Base-by-base conservation (phyloP, 1,139 yeast species). In the Arxiozyma slooffiae region DNA sequence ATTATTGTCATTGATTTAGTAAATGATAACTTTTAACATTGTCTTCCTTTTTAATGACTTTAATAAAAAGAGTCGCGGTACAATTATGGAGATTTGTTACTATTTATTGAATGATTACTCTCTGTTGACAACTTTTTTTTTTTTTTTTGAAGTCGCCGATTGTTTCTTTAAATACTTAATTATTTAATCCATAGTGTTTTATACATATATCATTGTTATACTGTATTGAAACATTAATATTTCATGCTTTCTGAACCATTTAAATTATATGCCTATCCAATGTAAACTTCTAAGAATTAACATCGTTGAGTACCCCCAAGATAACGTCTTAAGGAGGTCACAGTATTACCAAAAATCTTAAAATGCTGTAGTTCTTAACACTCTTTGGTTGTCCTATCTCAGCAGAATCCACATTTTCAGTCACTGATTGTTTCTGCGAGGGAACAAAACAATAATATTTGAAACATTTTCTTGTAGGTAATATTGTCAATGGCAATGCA, bases 301-400 rank as follows among this genome's bases (percentile, higher is more conserved):
- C 74, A 61, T 81, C 84, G 60, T 81, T 85, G 0, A 85, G 85
- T 4, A 82, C 77, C 34, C n/a, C 83, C 85, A 30, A 88, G 81
- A 59, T 84, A 83, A 46, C 90, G 70, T 60, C 90, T 72, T 4
- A 88, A 79, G 45, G 82, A 84, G 0, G 85, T 77, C 0, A 88
- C 88, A 54, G 79, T 82, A 22, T 80, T 78, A 59, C 83, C 89
- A 64, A 83, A 83, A 7, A 83, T 67, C 53, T 81, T 80, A 0
- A 88, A n/a, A 82, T 0, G 88, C 82, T 1, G 88, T 82, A 2
- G 88, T 82, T 47, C 90, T 78, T 66, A 60, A 73, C 38, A 70
- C 73, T 50, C 68, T 67, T 48, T 51, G 57, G 47, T 50, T 52
- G 21, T 57, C 39, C 48, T 18, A 45, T 30, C 36, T 20, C 7